Evolutionary conservation across 2,329 filamentous ascomycete genomes (phyloP).

Genomic region (Verticillium dahliae): DNA sequence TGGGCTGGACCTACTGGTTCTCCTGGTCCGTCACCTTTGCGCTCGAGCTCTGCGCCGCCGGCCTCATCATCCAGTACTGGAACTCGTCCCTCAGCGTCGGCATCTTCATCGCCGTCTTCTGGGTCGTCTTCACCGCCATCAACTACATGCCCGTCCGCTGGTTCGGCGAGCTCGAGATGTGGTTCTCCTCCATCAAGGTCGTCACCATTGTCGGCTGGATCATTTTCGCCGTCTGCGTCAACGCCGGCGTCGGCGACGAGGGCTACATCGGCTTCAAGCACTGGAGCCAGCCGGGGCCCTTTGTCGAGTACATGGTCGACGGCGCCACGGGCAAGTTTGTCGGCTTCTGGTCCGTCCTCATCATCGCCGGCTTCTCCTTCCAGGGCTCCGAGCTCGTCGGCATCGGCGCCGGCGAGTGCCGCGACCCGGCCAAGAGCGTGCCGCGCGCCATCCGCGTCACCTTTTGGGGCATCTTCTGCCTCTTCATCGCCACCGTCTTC

Average conservation of each 20-base stretch:
- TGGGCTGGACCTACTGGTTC: constrained; percentile 84
- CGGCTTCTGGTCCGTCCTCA: constrained; percentile 62
- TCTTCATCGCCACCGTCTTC: constrained; percentile 61
- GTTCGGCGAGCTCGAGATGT: constrained; percentile 75
- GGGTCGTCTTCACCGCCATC: constrained; percentile 59
- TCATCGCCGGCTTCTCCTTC: constrained; percentile 64
- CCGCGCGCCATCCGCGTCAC: constrained; percentile 68
- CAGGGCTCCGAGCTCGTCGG: constrained; percentile 72
- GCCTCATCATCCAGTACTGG: constrained; percentile 74
- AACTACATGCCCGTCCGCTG: constrained; percentile 68
- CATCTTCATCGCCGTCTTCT: constrained; percentile 70
- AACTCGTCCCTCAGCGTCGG: constrained; percentile 41
- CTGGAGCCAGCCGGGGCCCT: constrained; percentile 63
- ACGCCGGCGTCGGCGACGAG: constrained; percentile 62
- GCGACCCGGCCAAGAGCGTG: constrained; percentile 65
- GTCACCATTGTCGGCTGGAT: constrained; percentile 68
- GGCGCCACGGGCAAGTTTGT: constrained; percentile 56
- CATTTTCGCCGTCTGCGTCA: constrained; percentile 70
- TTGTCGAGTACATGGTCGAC: constrained; percentile 51
- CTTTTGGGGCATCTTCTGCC: constrained; percentile 66
- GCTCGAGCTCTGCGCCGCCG: constrained; percentile 65
- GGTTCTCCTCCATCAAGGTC: constrained; percentile 72
- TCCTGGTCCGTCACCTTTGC: constrained; percentile 69
- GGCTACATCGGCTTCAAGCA: constrained; percentile 70
- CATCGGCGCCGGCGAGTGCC: constrained; percentile 65